Conservation (phyloP, 2,329 filamentous ascomycete species). For the Aspergillus latus region DNA sequence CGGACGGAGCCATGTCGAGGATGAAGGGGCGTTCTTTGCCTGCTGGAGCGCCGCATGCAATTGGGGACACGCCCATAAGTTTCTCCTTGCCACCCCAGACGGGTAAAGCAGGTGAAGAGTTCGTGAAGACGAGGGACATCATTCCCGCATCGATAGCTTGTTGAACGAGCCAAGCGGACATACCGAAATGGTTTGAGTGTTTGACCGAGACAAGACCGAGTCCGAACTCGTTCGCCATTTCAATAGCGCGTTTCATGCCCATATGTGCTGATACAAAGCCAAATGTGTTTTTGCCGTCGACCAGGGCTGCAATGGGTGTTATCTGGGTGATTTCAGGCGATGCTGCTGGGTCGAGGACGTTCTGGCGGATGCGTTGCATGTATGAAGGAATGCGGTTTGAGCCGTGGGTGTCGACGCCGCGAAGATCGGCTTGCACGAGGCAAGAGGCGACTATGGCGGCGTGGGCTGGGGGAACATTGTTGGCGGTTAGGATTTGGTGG, state of each 20-base stretch:
- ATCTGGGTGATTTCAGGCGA: slow-evolving; percentile 59
- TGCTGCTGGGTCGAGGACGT: slow-evolving; percentile 64
- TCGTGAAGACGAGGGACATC: slow-evolving; percentile 71
- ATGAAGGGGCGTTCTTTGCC: slow-evolving; percentile 60
- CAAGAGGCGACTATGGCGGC: slow-evolving; percentile 65
- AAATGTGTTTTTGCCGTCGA: slow-evolving; percentile 70
- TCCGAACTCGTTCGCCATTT: slow-evolving; percentile 63
- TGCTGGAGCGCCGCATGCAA: slow-evolving; percentile 72
- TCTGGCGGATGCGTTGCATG: slow-evolving; percentile 68
- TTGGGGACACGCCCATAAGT: slow-evolving; percentile 71
- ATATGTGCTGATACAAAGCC: slow-evolving; percentile 69
- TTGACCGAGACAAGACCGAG: slow-evolving; percentile 76
- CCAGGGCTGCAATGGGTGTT: slow-evolving; percentile 69
- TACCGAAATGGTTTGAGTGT: slow-evolving; percentile 80
- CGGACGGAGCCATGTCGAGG: slow-evolving; percentile 48
- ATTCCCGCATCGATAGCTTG: slow-evolving; percentile 71
- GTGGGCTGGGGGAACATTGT: slow-evolving; percentile 60
- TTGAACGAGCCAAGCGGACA: slow-evolving; percentile 78
- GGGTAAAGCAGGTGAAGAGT: slow-evolving; percentile 70
- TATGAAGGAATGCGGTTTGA: slow-evolving; percentile 77
- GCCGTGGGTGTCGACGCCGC: slow-evolving; percentile 77
- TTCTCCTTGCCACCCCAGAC: slow-evolving; percentile 68
- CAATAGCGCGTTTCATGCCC: slow-evolving; percentile 67
- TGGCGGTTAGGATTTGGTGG: slow-evolving; percentile 29
- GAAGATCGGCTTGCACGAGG: slow-evolving; percentile 71